Percentiles rank a stretch among this genome's conserved stretches.
Evolutionary conservation across 2,329 filamentous ascomycete species (phyloP).

Genomic region (Magnaporthiopsis rhizophila): DNA sequence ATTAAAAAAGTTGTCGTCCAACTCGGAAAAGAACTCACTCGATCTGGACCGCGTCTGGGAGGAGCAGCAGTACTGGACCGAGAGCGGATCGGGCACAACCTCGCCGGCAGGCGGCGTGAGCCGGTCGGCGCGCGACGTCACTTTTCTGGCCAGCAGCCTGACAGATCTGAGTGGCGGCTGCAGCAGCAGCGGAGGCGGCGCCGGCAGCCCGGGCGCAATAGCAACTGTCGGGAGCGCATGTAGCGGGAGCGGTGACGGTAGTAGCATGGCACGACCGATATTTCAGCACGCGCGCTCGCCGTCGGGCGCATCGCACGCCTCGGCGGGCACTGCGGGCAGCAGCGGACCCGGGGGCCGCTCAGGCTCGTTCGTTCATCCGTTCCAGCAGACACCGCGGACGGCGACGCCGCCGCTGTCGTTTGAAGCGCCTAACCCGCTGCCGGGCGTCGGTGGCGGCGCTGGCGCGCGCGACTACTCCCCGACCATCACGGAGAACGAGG

Average conservation of each 20-base stretch:
- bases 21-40: conserved; percentile 54
- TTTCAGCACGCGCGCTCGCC: conserved; percentile 51
- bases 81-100: conserved; percentile 7
- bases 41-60: conserved; percentile 54
- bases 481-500: conserved; percentile 46
- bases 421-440: conserved; percentile 35
- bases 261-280: conserved; percentile 21
- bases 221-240: too few relatives aligned
- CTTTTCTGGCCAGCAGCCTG: conserved; percentile 27
- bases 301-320: conserved; percentile 49
- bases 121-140: conserved; percentile 32
- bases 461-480: conserved; percentile 44
- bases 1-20: conserved; percentile 45
- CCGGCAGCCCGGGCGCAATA: conserved; percentile 15
- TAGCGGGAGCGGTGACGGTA: neutral
- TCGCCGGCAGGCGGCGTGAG: conserved; percentile 16
- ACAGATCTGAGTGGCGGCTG: conserved; percentile 13
- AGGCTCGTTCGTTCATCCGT: conserved; percentile 52
- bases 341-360: conserved; percentile 22
- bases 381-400: conserved; percentile 55
- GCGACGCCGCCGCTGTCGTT: conserved; percentile 53
- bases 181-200: conserved; percentile 10
- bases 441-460: conserved; percentile 40
- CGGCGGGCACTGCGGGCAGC: conserved; percentile 47
- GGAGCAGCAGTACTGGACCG: conserved; percentile 34